Evolutionary conservation across 352 stramenopile genomes (phyloP), one percentile per base, ranked within the genome.

Genomic region (Phytophthora meadii): DNA sequence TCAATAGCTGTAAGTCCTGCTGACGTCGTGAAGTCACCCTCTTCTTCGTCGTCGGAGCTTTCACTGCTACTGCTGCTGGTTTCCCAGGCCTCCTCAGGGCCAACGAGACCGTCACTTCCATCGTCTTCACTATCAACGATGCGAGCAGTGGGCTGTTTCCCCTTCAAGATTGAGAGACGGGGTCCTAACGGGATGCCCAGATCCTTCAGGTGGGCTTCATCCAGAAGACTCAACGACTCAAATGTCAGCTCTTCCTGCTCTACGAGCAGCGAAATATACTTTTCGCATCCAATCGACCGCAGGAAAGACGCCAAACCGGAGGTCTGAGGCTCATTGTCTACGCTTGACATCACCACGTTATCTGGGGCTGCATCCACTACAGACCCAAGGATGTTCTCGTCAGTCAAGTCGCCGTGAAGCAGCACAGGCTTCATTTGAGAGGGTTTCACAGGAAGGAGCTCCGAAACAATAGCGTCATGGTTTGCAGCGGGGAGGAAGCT

Each of bases 341-440:
- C 17, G 42, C 37, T 55, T 7, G 61, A 65, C 14, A 54, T 54
- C 12, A 66, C 39, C 28, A 54, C 42, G 39, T 44, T 24, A 22
- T 54, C 41, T 12, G 50, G 44, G 8, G 37, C 24, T 9, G 32
- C 47, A 62, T 46, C 45, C n/a, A 76, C 17, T 37, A 53, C 54
- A 5, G 53, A 68, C 9, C 88, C 88, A 11, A 96, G 66, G 34
- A 96, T 83, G 51, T 96, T 96, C 52, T 96, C 88, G 28, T 92
- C 79, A n/a, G 88, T 96, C 25, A 96, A 59, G 47, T 96, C 88
- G 34, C 87, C 84, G 50, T 96, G 88, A 19, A 96, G 70, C 15
- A 95, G 68, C 54, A 92, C 82, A 34, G 86, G 83, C 1, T 70
- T 68, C 1, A 60, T 30, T 14, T 70, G 56, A 1, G 19, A 60